These are phyloP conservation scores for Taiwanofungus camphoratus DNA, from an alignment of 1,284 basidiomycete genomes.

Conservation along the genomic window DNA sequence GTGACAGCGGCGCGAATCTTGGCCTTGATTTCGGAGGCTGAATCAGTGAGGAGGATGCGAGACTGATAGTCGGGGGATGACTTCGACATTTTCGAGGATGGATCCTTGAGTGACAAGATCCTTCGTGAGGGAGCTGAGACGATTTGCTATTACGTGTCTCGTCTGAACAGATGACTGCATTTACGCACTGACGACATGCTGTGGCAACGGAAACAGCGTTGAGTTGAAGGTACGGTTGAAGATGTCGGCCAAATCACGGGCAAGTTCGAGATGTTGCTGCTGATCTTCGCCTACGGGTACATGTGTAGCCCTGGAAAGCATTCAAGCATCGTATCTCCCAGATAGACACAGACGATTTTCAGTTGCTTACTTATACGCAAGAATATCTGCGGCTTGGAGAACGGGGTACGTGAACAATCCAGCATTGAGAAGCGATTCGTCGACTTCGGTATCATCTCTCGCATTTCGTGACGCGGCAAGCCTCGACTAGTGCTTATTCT, in stretches of 20 bases:
- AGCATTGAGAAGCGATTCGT: constrained; percentile 77
- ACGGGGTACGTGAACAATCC: constrained; percentile 92
- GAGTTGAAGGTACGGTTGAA: constrained; percentile 70
- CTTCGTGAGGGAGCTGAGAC: constrained; percentile 69
- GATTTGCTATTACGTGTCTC: not conserved
- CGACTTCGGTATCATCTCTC: constrained; percentile 67
- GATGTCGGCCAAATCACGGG: constrained; percentile 75
- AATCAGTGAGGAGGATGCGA: constrained; percentile 84
- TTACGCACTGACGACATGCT: constrained; percentile 68
- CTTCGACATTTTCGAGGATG: constrained; percentile 92
- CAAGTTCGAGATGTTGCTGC: constrained; percentile 87
- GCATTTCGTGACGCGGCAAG: constrained; percentile 73
- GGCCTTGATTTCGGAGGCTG: constrained; percentile 48
- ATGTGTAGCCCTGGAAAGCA: constrained; percentile 66
- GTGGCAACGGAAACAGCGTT: constrained; percentile 68
- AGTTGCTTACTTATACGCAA: constrained; percentile 67
- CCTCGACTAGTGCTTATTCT: constrained; percentile 47
- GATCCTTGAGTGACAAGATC: constrained; percentile 82
- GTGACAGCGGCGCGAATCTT: constrained; percentile 86
- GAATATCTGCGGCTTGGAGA: constrained; percentile 90
- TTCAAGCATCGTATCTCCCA: not conserved
- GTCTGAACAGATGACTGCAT: too few species aligned
- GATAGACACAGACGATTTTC: not conserved
- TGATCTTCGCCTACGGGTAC: constrained; percentile 97
- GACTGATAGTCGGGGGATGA: constrained; percentile 79